A percentile compares a stretch with the other conserved stretches of the same genome.
These are phyloP conservation scores for Agaricus subrufescens DNA, from an alignment of 768 basidiomycete genomes.

Conservation along the genomic window DNA sequence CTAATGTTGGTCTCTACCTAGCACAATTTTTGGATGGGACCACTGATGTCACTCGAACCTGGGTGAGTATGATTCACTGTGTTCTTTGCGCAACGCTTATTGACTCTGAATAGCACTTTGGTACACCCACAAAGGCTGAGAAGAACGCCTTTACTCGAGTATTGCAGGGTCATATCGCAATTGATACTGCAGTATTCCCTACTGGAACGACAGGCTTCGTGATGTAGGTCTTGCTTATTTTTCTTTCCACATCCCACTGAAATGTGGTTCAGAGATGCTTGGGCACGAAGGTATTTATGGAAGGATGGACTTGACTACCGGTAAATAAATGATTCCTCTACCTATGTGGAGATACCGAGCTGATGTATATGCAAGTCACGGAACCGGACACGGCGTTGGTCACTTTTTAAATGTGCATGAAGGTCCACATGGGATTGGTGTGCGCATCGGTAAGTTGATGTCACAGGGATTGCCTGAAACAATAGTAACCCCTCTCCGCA, in stretches of 20 bases:
- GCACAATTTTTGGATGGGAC: conserved; percentile 91
- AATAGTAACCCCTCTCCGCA: conserved; percentile 13
- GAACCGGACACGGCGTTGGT: conserved; percentile 94
- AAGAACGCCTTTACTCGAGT: conserved; percentile 89
- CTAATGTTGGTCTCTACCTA: conserved; percentile 16
- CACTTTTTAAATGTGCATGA: conserved; percentile 95
- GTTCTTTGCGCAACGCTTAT: neutral
- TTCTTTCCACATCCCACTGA: neutral
- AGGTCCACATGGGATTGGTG: conserved; percentile 62
- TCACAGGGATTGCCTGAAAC: neutral
- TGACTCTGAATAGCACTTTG: conserved; percentile 65
- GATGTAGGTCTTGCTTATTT: conserved; percentile 18
- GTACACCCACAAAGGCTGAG: conserved; percentile 76
- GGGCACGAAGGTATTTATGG: conserved; percentile 78
- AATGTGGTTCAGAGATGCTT: conserved; percentile 56
- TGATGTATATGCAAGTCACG: conserved; percentile 50
- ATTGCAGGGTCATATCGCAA: conserved; percentile 84
- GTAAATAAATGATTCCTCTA: conserved; percentile 22
- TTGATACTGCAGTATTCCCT: conserved; percentile 84
- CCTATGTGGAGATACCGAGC: neutral
- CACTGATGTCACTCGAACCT: conserved; percentile 90
- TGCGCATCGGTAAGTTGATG: conserved; percentile 40
- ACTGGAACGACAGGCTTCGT: conserved; percentile 65
- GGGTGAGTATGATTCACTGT: conserved; percentile 39
- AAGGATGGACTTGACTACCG: conserved; percentile 79